A percentile compares a stretch with the other conserved stretches of the same genome.
Evolutionary conservation across 306 rosid species (phyloP).

Genomic region (Rubus idaeus): DNA sequence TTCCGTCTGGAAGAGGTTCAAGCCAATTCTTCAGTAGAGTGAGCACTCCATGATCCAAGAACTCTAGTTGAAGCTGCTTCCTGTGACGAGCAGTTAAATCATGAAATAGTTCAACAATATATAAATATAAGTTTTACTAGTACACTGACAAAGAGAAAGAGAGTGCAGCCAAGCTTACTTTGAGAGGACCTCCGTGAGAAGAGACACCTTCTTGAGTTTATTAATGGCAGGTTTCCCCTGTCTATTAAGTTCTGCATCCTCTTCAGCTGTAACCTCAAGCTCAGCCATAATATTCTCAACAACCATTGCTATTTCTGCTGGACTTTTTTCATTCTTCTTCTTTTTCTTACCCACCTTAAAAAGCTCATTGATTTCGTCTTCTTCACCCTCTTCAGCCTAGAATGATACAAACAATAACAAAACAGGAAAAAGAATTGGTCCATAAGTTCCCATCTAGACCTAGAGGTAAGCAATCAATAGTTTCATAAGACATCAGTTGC

Average conservation of each 20-base stretch:
- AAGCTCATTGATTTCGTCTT: slow-evolving; percentile 68
- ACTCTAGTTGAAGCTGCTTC: slow-evolving; percentile 90
- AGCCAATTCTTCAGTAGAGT: slow-evolving; percentile 88
- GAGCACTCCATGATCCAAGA: slow-evolving; percentile 88
- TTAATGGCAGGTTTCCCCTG: slow-evolving; percentile 86
- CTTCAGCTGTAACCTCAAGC: slow-evolving; percentile 95
- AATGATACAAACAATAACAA: slow-evolving; percentile 25
- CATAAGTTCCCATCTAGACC: neutral
- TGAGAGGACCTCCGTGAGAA: slow-evolving; percentile 86
- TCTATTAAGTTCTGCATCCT: slow-evolving; percentile 85
- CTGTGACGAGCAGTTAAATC: slow-evolving; percentile 34
- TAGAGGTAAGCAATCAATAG: neutral
- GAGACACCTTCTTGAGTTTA: slow-evolving; percentile 83
- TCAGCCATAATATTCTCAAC: slow-evolving; percentile 98
- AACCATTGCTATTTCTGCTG: slow-evolving; percentile 83
- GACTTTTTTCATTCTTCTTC: slow-evolving; percentile 87
- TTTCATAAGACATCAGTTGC: neutral
- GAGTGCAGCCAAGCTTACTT: slow-evolving; percentile 52
- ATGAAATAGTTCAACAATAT: neutral
- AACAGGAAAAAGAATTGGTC: slow-evolving; percentile 4
- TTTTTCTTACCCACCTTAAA: slow-evolving; percentile 81
- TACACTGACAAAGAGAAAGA: neutral
- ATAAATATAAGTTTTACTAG: slow-evolving; percentile 8
- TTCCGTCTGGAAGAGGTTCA: slow-evolving; percentile 97
- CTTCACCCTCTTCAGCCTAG: slow-evolving; percentile 95